phyloP scores from a whole-genome alignment of 2,329 filamentous ascomycete species.

The Cladosporium cucumerinum region DNA sequence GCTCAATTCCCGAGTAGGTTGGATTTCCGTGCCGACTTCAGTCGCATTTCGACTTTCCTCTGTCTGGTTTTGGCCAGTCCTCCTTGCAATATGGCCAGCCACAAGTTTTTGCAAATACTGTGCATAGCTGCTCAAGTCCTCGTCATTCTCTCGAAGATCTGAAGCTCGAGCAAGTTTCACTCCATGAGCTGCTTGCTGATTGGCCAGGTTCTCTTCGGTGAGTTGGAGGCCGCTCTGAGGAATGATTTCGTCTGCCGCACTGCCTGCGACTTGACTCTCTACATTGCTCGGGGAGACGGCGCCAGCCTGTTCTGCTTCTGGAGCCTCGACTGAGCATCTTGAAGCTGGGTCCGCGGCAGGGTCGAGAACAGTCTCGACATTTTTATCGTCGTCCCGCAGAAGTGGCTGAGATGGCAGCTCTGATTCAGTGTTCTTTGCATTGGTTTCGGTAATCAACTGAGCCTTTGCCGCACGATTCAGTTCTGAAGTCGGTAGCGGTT shows the following conservation, averaged over 20 bases:
- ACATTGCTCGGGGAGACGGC: background rate
- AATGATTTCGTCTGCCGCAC: conserved; percentile 2
- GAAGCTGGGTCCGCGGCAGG: background rate
- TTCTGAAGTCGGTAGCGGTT: conserved; percentile 23
- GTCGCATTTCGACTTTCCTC: background rate
- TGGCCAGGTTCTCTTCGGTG: conserved; percentile 34
- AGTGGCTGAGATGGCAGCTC: background rate
- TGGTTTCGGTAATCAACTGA: conserved; percentile 22
- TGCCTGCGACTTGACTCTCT: background rate
- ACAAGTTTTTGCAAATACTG: conserved; percentile 24
- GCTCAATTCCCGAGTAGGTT: background rate
- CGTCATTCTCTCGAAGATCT: conserved; percentile 32
- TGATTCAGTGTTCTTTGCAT: background rate
- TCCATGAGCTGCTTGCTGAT: conserved; percentile 29
- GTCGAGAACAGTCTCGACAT: background rate
- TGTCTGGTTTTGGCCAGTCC: background rate
- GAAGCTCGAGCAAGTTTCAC: conserved; percentile 22
- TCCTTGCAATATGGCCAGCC: background rate
- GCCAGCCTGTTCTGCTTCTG: background rate
- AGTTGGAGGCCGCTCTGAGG: conserved; percentile 20
- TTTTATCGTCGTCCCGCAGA: background rate
- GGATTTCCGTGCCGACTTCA: background rate
- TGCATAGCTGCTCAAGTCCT: conserved; percentile 26
- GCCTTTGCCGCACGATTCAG: conserved; percentile 24
- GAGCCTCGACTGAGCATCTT: background rate